Evolutionary conservation across 2,329 filamentous ascomycete species (phyloP), one percentile per base, ranked within the genome.

Genomic region (Neofusicoccum kwambonambiense): DNA sequence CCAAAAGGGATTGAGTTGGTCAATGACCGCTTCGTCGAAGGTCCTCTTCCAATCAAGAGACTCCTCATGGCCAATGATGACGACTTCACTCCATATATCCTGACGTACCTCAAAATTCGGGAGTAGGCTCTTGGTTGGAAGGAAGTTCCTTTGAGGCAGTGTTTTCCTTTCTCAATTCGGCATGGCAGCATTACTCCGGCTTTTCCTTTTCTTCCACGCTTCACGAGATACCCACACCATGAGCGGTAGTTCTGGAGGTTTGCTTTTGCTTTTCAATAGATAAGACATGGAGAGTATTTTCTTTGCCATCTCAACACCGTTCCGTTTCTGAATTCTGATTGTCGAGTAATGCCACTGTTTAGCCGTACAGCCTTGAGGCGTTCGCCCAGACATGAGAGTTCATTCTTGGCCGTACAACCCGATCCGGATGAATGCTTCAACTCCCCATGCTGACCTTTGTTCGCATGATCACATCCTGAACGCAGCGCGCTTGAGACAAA

Each of bases 181-280:
- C 41, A 39, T 13, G 15, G 22, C 27, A n/a, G 27, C n/a, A 3
- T 35, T 37, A 3, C 52, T 44, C 13, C 13, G n/a, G 3, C 4
- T 62, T 41, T 44, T 51, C 9, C 3, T 60, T 34, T 62, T 42
- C 3, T 27, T 41, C 12, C 27, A 34, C 41, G 22, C 49, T 17
- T 58, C 42, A 47, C 15, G 39, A 47, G 56, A 60, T 60, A 60
- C 56, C 56, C 56, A 60, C 42, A 44, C 56, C 56, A 60, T 15
- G 56, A 31, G 42, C 39, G 56, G 41, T 34, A 15, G 41, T 51
- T 39, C 35, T 42, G 41, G 19, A 12, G 44, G 19, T 39, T 12
- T 13, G 37, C 19, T 37, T 47, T 47, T 41, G 31, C 19, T 37
- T 22, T 37, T 39, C 7, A 15, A 22, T 60, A 47, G 31, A 60